These are phyloP conservation scores for Vanrija sp. DNA, from an alignment of 1,284 basidiomycete species.

Conservation along the genomic window DNA sequence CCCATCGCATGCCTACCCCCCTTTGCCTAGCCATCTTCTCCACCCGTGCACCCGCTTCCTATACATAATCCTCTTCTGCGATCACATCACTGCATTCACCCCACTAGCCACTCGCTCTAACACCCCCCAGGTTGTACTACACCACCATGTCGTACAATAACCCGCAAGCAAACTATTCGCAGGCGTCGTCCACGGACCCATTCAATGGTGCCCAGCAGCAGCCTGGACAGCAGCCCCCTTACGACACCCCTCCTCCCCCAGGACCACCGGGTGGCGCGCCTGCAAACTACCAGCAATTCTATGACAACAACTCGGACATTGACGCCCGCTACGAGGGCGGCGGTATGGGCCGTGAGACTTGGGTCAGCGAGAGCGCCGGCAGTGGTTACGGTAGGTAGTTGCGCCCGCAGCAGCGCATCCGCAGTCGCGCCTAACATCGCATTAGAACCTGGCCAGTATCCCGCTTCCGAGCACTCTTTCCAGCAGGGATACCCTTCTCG, in stretches of 20 bases:
- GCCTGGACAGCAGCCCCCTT: conserved; percentile 27
- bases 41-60: no score
- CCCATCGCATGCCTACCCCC: no score
- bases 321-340: conserved; percentile 54
- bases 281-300: conserved; percentile 53
- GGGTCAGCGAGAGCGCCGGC: conserved; percentile 46
- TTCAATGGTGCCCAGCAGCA: conserved; percentile 38
- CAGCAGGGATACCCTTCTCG: conserved; percentile 42
- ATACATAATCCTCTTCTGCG: no score
- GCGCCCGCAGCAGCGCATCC: background rate
- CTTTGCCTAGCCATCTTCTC: no score
- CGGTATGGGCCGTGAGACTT: conserved; percentile 46
- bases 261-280: conserved; percentile 19
- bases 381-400: conserved; percentile 45
- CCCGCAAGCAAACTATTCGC: conserved; percentile 14
- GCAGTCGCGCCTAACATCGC: background rate
- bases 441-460: conserved; percentile 24
- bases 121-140: background rate
- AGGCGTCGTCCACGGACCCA: conserved; percentile 25
- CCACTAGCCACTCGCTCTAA: background rate
- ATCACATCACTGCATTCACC: no score
- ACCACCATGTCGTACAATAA: conserved; percentile 13
- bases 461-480: conserved; percentile 34
- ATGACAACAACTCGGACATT: conserved; percentile 71
- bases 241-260: conserved; percentile 1